phyloP scores from a whole-genome alignment of 352 stramenopile species.

The Globisporangium middletonii region DNA sequence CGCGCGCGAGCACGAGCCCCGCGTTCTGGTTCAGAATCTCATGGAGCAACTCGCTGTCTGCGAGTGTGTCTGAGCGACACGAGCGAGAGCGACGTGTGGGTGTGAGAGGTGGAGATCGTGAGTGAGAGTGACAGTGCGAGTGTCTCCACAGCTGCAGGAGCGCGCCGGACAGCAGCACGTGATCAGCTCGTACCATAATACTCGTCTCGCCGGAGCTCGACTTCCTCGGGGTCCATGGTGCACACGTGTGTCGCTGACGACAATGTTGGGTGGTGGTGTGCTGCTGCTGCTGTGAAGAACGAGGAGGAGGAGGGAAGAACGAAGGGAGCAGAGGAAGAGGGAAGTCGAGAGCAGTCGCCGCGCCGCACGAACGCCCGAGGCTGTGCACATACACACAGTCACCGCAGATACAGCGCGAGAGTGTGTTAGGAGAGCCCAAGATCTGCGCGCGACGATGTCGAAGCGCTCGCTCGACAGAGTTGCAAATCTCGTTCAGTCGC shows the following conservation, averaged over 20 bases:
- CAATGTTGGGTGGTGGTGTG: constrained; percentile 3
- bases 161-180: neutral
- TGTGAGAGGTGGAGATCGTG: too few species aligned
- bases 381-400: too few species aligned
- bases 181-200: constrained; percentile 1
- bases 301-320: neutral
- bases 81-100: neutral
- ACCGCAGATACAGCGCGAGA: too few species aligned
- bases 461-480: too few species aligned
- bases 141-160: neutral
- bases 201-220: constrained; percentile 6
- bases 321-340: too few species aligned
- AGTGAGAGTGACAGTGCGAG: neutral
- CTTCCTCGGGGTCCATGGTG: constrained; percentile 7
- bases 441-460: too few species aligned
- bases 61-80: constrained; percentile 41
- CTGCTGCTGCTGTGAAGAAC: neutral
- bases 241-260: constrained; percentile 1
- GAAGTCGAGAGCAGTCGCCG: too few species aligned
- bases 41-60: constrained; percentile 50
- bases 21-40: constrained; percentile 70
- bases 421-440: too few species aligned
- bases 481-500: too few species aligned
- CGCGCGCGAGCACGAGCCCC: constrained; percentile 69
- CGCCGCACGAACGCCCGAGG: too few species aligned